phyloP scores from a whole-genome alignment of 2,329 filamentous ascomycete genomes.

The Fusarium newnesense region DNA sequence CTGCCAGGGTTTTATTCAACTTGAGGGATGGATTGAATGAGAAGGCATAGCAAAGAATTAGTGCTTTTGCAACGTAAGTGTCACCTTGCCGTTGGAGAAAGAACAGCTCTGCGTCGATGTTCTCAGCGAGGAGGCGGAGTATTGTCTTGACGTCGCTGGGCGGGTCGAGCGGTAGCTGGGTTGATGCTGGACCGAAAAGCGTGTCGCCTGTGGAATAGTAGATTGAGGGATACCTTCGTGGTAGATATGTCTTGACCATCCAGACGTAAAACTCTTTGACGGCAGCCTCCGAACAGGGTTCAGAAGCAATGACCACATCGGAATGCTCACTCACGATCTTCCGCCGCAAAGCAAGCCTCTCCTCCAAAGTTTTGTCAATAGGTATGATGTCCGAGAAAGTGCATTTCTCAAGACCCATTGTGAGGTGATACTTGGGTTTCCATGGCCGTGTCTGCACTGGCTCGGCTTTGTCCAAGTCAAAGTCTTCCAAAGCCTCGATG shows the following conservation, averaged over 20 bases:
- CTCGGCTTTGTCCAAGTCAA: neutral
- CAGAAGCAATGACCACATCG: neutral
- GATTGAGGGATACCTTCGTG: neutral
- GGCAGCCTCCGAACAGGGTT: neutral
- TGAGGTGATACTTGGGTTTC: neutral
- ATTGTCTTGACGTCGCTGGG: accelerated
- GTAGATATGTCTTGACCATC: neutral
- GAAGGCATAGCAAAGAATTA: neutral
- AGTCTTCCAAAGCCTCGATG: neutral
- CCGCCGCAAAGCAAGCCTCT: neutral
- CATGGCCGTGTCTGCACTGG: neutral
- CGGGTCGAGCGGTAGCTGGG: accelerated
- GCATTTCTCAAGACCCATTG: neutral
- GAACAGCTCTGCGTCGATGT: neutral
- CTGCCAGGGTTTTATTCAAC: neutral
- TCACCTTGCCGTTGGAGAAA: neutral
- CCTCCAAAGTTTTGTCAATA: neutral
- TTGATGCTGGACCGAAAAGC: neutral
- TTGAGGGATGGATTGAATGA: neutral
- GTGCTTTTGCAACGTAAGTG: neutral
- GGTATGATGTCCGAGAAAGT: neutral
- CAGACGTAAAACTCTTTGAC: neutral
- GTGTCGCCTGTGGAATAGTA: accelerated
- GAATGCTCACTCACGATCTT: neutral
- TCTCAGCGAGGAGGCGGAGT: neutral